phyloP scores from a whole-genome alignment of 73 alveolate species.

The Tetrahymena malaccensis region DNA sequence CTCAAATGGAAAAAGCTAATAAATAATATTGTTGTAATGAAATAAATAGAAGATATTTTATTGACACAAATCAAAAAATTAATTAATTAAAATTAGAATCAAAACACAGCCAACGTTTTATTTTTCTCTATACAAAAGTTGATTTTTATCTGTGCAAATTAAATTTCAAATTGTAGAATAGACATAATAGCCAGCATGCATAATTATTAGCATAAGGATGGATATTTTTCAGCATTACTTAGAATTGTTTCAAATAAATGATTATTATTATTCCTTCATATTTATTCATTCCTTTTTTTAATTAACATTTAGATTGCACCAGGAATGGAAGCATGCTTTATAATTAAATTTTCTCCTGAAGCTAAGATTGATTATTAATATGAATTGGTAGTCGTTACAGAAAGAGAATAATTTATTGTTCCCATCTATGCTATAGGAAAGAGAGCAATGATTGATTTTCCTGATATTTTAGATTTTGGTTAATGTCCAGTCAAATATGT shows the following conservation, averaged over 20 bases:
- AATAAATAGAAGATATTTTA: not conserved
- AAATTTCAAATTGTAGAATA: not conserved
- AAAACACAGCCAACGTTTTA: not conserved
- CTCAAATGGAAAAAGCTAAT: not conserved
- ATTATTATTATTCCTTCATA: no score
- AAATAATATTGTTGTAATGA: not conserved
- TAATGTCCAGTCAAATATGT: conserved; percentile 97
- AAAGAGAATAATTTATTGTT: conserved; percentile 98
- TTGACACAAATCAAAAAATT: not conserved
- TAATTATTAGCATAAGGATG: not conserved
- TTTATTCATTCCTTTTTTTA: not conserved
- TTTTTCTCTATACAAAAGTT: not conserved
- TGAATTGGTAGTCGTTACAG: conserved; percentile 92
- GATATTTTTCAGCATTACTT: not conserved
- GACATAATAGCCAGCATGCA: no score
- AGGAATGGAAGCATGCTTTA: conserved; percentile 94
- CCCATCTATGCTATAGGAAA: conserved; percentile 92
- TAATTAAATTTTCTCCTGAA: conserved; percentile 94
- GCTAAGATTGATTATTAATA: conserved; percentile 92
- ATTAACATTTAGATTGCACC: conserved; percentile 79
- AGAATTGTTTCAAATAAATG: not conserved
- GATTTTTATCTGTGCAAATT: not conserved
- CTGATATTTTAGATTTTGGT: conserved; percentile 97
- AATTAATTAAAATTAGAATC: not conserved
- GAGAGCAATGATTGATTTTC: conserved; percentile 83